These are phyloP conservation scores for Sinapis alba DNA, from an alignment of 441 rosid genomes.

Conservation along the genomic window DNA sequence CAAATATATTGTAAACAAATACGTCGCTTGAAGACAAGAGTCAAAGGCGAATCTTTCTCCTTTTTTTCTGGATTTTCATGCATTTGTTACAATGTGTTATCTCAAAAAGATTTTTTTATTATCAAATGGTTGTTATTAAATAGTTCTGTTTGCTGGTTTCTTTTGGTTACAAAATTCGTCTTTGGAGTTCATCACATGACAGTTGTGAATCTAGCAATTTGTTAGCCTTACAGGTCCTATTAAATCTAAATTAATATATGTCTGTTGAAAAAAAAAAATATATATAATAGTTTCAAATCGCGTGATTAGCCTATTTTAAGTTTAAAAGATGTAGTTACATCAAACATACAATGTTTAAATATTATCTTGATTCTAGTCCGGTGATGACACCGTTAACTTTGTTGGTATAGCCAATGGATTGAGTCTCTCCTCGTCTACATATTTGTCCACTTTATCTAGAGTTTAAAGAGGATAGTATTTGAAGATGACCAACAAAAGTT, in stretches of 20 bases:
- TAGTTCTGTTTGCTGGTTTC: constrained; percentile 5
- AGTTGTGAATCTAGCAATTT: constrained; percentile 30
- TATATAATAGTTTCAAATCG: not conserved
- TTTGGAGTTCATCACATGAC: constrained; percentile 32
- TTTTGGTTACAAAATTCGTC: not conserved
- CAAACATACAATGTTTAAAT: not conserved
- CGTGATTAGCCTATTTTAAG: constrained; percentile 7
- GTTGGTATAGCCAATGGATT: not conserved
- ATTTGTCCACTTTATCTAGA: not conserved
- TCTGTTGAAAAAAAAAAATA: not conserved
- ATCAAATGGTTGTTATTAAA: constrained; percentile 25
- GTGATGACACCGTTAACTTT: not conserved
- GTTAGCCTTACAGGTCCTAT: constrained; percentile 5
- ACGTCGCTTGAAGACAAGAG: constrained; percentile 36
- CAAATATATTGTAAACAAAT: constrained; percentile 21
- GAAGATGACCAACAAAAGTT: not conserved
- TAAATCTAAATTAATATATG: not conserved
- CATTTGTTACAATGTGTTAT: constrained; percentile 24
- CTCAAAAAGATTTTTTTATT: constrained; percentile 32
- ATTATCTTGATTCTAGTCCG: not conserved
- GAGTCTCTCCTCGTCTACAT: not conserved
- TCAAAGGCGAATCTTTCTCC: constrained; percentile 26
- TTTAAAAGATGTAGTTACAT: not conserved
- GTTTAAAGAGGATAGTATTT: not conserved
- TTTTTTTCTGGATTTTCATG: not conserved